phyloP scores from a whole-genome alignment of 2,329 filamentous ascomycete species.

The Akanthomyces lecanii region DNA sequence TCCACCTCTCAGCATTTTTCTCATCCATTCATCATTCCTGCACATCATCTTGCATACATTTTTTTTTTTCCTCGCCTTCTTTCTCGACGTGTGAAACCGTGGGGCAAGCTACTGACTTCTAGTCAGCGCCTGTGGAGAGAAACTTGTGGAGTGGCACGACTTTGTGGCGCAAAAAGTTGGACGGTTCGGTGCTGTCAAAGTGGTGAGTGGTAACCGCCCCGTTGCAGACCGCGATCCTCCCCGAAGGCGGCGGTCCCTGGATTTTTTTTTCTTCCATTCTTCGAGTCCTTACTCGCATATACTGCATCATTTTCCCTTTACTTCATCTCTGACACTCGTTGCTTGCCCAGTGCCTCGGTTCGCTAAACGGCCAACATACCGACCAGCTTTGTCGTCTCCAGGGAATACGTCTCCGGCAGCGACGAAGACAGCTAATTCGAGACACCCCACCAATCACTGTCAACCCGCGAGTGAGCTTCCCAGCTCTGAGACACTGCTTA shows the following conservation, averaged over 20 bases:
- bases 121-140: not conserved
- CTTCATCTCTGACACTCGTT: not conserved
- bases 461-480: not conserved
- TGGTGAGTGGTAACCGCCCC: not conserved
- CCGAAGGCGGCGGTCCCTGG: not conserved
- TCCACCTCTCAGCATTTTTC: not conserved
- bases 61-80: not conserved
- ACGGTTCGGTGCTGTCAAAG: not conserved
- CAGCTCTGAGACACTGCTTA: conserved; percentile 12
- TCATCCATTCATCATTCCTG: not conserved
- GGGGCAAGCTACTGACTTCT: not conserved
- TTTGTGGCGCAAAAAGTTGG: conserved; percentile 6
- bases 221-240: conserved; percentile 6
- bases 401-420: not conserved
- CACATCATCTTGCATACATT: not conserved
- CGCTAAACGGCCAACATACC: not conserved
- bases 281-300: not conserved
- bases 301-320: not conserved
- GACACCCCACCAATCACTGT: not conserved
- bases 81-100: conserved; percentile 7
- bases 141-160: conserved; percentile 11
- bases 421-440: not conserved
- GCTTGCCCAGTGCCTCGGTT: not conserved
- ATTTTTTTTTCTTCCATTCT: not conserved
- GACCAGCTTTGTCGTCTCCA: not conserved